phyloP scores from a whole-genome alignment of 257 asterid genomes.

The Solanum neorickii region DNA sequence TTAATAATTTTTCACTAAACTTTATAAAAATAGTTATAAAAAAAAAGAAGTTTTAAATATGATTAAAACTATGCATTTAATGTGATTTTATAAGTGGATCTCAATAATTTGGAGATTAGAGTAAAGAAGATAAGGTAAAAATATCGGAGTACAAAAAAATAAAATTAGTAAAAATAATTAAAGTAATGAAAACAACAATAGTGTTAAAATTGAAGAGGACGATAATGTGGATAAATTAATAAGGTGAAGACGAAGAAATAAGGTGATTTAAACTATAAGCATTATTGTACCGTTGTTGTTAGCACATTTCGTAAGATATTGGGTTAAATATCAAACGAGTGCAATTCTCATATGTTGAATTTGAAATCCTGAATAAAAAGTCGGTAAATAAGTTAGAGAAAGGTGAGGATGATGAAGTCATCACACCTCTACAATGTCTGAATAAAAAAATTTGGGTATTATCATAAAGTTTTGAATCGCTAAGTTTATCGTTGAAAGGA shows the following conservation, averaged over 20 bases:
- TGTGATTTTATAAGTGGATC: neutral
- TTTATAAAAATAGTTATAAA: neutral
- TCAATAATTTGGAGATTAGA: neutral
- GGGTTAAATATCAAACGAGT: too few species aligned
- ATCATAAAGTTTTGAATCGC: too few species aligned
- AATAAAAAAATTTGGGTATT: neutral
- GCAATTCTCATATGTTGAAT: neutral
- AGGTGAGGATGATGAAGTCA: neutral
- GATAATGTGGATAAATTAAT: neutral
- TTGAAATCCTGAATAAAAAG: neutral
- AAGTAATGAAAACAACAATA: neutral
- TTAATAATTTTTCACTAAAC: neutral
- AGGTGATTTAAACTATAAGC: neutral
- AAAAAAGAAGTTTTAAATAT: neutral
- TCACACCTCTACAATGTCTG: neutral
- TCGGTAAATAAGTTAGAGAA: neutral
- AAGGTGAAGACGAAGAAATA: neutral
- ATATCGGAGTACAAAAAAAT: neutral
- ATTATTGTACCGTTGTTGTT: neutral
- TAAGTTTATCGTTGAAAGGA: too few species aligned
- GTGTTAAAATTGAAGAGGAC: neutral
- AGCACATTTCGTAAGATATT: neutral
- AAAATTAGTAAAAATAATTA: neutral
- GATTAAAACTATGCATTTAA: neutral
- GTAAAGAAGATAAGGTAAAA: neutral